phyloP scores from a whole-genome alignment of 202 grass and related monocot species.

The Panicum virgatum region DNA sequence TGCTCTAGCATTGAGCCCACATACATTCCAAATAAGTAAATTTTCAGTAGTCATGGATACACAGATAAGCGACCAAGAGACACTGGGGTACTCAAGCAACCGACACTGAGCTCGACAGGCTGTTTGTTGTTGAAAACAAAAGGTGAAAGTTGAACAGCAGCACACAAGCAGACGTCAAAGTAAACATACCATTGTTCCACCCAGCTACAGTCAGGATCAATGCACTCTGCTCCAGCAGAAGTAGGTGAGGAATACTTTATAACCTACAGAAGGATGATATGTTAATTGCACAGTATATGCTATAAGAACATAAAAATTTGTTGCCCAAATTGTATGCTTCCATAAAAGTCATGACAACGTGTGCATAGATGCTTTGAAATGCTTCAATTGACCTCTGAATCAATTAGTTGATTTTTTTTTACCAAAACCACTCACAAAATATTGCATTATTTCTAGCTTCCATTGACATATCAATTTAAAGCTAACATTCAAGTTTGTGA shows the following conservation, averaged over 20 bases:
- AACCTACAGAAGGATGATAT: conserved; percentile 47
- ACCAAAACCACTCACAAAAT: neutral
- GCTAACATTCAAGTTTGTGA: neutral
- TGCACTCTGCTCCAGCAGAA: conserved; percentile 88
- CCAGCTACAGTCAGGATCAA: conserved; percentile 82
- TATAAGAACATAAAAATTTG: neutral
- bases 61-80: too few relatives aligned
- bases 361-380: neutral
- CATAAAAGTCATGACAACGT: neutral
- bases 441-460: neutral
- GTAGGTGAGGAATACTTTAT: conserved; percentile 79
- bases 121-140: conserved; percentile 1
- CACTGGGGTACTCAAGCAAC: too few relatives aligned
- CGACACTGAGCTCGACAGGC: too few relatives aligned
- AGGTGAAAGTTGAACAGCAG: conserved; percentile 9
- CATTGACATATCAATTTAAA: neutral
- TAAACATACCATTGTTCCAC: conserved; percentile 76
- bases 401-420: neutral
- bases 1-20: too few relatives aligned
- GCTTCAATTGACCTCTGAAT: neutral
- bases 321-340: neutral
- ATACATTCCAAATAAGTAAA: too few relatives aligned
- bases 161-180: neutral
- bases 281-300: conserved; percentile 18
- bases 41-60: too few relatives aligned